A percentile compares a stretch with the other conserved stretches of the same genome.
Conservation (phyloP, 169 alveolate species). For the Eimeria zaria region DNA sequence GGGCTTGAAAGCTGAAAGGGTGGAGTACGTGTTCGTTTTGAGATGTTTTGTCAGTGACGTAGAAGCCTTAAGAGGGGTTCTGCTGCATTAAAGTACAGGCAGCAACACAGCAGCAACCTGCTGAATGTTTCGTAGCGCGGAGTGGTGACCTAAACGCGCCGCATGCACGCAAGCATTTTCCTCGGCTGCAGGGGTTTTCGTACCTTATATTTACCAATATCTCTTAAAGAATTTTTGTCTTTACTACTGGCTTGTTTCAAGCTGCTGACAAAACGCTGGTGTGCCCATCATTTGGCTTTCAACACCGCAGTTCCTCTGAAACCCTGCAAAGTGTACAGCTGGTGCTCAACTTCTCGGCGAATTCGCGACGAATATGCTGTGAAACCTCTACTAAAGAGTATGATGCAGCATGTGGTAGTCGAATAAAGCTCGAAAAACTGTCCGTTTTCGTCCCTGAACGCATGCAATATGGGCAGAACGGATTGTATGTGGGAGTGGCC, state of each 20-base stretch:
- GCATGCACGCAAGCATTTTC: slow-evolving; percentile 4
- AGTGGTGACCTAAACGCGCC: slow-evolving; percentile 9
- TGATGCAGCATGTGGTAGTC: not conserved
- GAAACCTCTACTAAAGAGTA: not conserved
- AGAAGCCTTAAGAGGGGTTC: not conserved
- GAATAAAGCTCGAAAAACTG: not conserved
- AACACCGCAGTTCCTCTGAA: not conserved
- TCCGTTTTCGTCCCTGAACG: not conserved
- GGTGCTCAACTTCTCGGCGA: not conserved
- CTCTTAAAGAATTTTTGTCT: not conserved
- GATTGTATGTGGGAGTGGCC: not conserved
- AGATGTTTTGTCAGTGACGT: not conserved
- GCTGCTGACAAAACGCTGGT: not conserved
- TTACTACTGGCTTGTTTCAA: not conserved
- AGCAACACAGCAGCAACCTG: not conserved
- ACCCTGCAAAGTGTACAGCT: not conserved
- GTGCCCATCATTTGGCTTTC: not conserved
- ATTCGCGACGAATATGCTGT: not conserved
- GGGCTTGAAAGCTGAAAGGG: not conserved
- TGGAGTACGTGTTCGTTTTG: not conserved
- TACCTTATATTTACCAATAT: not conserved
- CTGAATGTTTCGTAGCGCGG: not conserved
- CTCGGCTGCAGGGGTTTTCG: not conserved
- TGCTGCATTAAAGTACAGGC: not conserved
- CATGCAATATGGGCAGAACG: slow-evolving; percentile 12